Evolutionary conservation across 2,329 filamentous ascomycete genomes (phyloP), one percentile per base, ranked within the genome.

Genomic region (Hymenoscyphus infarciens): DNA sequence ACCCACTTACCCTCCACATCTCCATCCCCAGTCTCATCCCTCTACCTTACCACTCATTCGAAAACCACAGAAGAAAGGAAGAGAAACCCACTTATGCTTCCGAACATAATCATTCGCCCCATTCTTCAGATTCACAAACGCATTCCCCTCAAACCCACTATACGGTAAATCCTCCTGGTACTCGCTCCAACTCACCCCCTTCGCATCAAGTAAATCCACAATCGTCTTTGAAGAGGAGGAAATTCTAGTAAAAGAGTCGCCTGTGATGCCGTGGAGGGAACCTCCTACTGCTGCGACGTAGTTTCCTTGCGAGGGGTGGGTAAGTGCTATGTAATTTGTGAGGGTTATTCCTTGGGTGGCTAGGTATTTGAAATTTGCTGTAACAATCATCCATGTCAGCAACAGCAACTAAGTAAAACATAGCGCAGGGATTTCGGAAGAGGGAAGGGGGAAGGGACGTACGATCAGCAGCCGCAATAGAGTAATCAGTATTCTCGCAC

Each of bases 131-230:
- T 91, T 91, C 60, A 84, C 79, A 71, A 78, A 90, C 35, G 74
- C 73, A 52, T 52, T 52, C 33, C 88, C 89, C 73, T 90, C 82
- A 75, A 86, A 93, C 10, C 91, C 90, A 1, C 84, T 80, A 75
- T 86, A 91, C 1, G 90, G 90, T 80, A 88, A 81, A 72, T 90
- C 86, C 73, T 94, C 89, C 73, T 91, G 83, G 77, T 94, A 94
- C 68, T 87, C 81, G 58, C 79, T 86, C 88, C 88, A 83, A 64
- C 77, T 77, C 52, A 83, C 77, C 31, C 75, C 72, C 56, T 75
- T 78, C 56, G 74, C 76, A 33, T 82, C 81, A 52, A 83, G 76
- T 29, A 83, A 69, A 68, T 83, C 81, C 1, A 80, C 79, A 54
- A 83, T 76, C 7, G 79, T 80, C 57, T 82, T 77, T 67, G 87